Base-by-base conservation (phyloP, 1,284 basidiomycete genomes). In the Ustilago shanxiensis region DNA sequence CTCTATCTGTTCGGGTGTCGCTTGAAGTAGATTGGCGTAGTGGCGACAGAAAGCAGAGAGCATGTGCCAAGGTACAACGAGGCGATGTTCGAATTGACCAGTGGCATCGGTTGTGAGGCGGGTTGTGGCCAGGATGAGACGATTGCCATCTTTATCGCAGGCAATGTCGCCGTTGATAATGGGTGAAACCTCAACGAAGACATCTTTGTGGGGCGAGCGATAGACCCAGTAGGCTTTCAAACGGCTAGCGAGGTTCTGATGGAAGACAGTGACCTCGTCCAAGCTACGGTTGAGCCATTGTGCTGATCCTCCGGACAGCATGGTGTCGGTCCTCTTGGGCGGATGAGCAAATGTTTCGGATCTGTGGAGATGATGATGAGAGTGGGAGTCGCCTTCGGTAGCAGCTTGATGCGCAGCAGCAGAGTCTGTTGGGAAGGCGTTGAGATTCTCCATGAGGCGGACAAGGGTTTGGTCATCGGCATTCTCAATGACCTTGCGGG, bases 161-260 rank as follows among this genome's bases (percentile, higher is more conserved):
- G 68, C 65, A 11, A 67, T 49, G 3, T 57, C 20, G 37, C 70
- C 77, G 10, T 69, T 67, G 41, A 79, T 64, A 53, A 79, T 58
- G 26, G 79, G 76, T 1, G 72, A 50, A 16, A 83, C 49, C 28
- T 83, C 80, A 52, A 83, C 69, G 26, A 61, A 58, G 10, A 83
- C 77, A 16, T 78, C 66, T 14, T 66, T 60, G 33, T 71, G 54
- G 1, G 73, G 66, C 3, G 67, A 77, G 37, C 80, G 65, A 44
- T 81, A 82, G 39, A 78, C 76, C 81, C 81, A 83, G 29, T 82
- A 82, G 37, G 70, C 79, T 26, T 69, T 47, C 28, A 83, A 66
- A 11, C 81, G 67, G 7, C 59, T 37, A 7, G 71, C 55, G 28
- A 83, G 69, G 33, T 79, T 82, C 2, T 66, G 58, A 39, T 76